Conservation (phyloP, 2,329 filamentous ascomycete species). For the Elsinoe arachidis region DNA sequence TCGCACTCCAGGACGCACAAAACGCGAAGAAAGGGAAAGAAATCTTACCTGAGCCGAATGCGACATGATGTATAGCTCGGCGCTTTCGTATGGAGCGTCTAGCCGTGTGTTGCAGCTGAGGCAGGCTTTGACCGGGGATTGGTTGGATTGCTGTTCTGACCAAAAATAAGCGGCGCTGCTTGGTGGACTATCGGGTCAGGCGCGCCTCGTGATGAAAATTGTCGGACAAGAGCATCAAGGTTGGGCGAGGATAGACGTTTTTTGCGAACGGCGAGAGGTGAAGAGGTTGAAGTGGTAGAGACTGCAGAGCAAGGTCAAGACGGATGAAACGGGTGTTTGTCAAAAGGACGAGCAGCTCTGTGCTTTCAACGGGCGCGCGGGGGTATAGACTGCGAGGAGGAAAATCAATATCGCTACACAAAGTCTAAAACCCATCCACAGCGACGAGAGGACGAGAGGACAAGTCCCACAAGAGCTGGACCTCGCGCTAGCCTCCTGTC, state of each 20-base stretch:
- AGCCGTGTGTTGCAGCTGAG: constrained; percentile 1
- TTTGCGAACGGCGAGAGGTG: background rate
- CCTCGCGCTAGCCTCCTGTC: no score
- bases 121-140: background rate
- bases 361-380: background rate
- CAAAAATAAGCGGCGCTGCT: constrained; percentile 9
- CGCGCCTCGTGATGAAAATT: background rate
- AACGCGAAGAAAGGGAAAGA: background rate
- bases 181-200: background rate
- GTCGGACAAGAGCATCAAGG: background rate
- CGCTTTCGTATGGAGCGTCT: background rate
- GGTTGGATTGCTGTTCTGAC: background rate
- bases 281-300: background rate
- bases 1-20: background rate
- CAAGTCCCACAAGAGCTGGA: no score
- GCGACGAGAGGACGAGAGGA: no score
- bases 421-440: background rate
- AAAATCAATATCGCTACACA: constrained; percentile 4
- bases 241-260: constrained; percentile 7
- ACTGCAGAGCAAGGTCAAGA: background rate
- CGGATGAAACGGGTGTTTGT: constrained; percentile 9
- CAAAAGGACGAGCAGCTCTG: background rate
- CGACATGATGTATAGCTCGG: background rate
- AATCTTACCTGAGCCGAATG: constrained; percentile 8
- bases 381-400: no score